Evolutionary conservation across 2,329 filamentous ascomycete genomes (phyloP).

Genomic region (Colletotrichum godetiae): DNA sequence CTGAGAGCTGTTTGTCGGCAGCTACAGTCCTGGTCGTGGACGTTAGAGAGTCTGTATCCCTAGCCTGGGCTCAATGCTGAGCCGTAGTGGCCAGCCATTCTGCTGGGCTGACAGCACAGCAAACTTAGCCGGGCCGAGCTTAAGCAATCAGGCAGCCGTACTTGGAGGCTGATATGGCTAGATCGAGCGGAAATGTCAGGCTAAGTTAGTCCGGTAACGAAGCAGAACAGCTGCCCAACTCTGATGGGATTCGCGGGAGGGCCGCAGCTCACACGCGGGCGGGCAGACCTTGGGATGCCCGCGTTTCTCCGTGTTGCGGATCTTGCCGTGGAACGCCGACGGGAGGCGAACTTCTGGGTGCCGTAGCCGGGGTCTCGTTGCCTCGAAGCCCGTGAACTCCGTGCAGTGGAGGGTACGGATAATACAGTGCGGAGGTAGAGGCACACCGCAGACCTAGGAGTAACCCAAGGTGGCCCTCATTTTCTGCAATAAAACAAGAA

Average conservation of each 20-base stretch:
- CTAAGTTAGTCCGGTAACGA: conserved; percentile 9
- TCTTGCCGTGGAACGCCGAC: conserved; percentile 21
- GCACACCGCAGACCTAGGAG: not conserved
- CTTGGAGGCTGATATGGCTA: not conserved
- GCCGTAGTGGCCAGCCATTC: not conserved
- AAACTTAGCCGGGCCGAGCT: conserved; percentile 21
- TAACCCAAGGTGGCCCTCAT: not conserved
- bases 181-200: conserved; percentile 2
- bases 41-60: not conserved
- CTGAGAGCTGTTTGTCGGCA: not conserved
- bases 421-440: conserved; percentile 10
- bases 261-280: conserved; percentile 11
- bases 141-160: not conserved
- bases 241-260: conserved; percentile 14
- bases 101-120: not conserved
- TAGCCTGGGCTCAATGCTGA: not conserved
- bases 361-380: conserved; percentile 18
- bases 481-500: not conserved
- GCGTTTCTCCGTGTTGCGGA: conserved; percentile 21
- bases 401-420: not conserved
- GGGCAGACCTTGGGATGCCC: conserved; percentile 13
- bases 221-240: conserved; percentile 26
- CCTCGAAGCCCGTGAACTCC: conserved; percentile 3
- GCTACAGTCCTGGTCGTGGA: not conserved
- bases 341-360: not conserved